A percentile compares a stretch with the other conserved stretches of the same genome.
Conservation (phyloP, 2,329 filamentous ascomycete genomes). For the Stagonosporopsis tanaceti region DNA sequence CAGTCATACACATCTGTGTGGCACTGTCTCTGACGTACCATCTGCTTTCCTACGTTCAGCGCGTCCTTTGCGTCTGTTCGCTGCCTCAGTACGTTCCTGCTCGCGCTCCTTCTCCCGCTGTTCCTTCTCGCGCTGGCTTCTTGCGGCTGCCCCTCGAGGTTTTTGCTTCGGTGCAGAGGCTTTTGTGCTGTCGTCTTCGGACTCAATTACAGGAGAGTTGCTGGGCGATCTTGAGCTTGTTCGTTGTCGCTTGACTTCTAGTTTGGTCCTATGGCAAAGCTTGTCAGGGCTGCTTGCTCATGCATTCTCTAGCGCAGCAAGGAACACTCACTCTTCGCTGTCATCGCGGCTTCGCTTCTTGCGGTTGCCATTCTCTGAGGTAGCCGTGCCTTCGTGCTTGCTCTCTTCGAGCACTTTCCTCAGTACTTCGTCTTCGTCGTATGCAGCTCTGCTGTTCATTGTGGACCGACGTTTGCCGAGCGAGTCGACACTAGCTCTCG, state of each 20-base stretch:
- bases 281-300: conserved; percentile 35
- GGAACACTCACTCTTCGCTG: conserved; percentile 83
- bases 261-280: conserved; percentile 67
- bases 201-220: conserved; percentile 66
- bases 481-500: conserved; percentile 62
- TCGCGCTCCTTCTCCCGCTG: conserved; percentile 74
- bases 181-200: conserved; percentile 71
- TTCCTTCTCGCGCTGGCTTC: conserved; percentile 66
- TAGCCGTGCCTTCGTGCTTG: conserved; percentile 75
- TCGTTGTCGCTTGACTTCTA: conserved; percentile 80
- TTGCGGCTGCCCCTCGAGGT: conserved; percentile 55
- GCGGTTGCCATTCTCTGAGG: conserved; percentile 64
- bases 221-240: conserved; percentile 65
- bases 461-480: conserved; percentile 87
- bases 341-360: conserved; percentile 89
- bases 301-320: conserved; percentile 15
- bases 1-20: conserved; percentile 28
- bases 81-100: conserved; percentile 74
- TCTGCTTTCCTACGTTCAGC: conserved; percentile 82
- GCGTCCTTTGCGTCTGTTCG: conserved; percentile 80
- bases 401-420: conserved; percentile 93
- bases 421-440: conserved; percentile 91
- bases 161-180: conserved; percentile 55
- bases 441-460: conserved; percentile 96
- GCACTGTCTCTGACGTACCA: conserved; percentile 60